Evolutionary conservation across 257 asterid species (phyloP), one percentile per base, ranked within the genome.

Genomic region (Rubia yunnanensis): DNA sequence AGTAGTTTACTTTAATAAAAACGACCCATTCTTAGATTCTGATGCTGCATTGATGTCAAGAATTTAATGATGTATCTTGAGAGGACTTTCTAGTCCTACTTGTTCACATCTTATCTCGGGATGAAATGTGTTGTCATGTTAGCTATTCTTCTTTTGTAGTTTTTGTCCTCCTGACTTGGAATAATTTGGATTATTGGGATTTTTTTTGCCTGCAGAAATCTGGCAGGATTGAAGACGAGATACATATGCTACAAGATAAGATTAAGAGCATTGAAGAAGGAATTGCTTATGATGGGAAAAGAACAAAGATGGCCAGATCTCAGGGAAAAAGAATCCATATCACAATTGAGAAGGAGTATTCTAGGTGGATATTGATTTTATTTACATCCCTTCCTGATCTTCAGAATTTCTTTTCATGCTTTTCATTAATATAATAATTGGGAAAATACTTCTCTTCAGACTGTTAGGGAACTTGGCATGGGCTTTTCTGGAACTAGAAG

Each of bases 381-480:
- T 46, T 9, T 59, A 18, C 31, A 48, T 64, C 14, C 30, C 10
- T 46, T 44, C 15, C 41, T n/a, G 13, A 11, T 62, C 17, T 22
- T 26, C 28, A 34, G 28, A 54, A 36, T 20, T 39, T 28, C 18
- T 56, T 35, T 65, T 34, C 46, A 7, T 6, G 18, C 3, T 23
- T 32, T 38, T 57, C 18, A 36, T 64, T 6, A 23, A 27, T 71
- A 38, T 50, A 38, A 34, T 44, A 15, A 10, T 9, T 22, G 22
- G 36, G 27, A 24, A 5, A 4, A 55, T 46, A 44, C 6, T 9
- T 30, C 26, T 10, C 30, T 5, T 60, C 74, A 92, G 99, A 83
- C 67, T 94, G 86, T 77, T 90, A 65, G 99, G 99, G 58, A 90
- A 90, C 70, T 72, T 94, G 78, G 99, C 95, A 27, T 94, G 99